Percentiles rank a stretch among this genome's conserved stretches.
These are phyloP conservation scores for Lodderomyces theae DNA, from an alignment of 1,139 yeast species.

Conservation along the genomic window DNA sequence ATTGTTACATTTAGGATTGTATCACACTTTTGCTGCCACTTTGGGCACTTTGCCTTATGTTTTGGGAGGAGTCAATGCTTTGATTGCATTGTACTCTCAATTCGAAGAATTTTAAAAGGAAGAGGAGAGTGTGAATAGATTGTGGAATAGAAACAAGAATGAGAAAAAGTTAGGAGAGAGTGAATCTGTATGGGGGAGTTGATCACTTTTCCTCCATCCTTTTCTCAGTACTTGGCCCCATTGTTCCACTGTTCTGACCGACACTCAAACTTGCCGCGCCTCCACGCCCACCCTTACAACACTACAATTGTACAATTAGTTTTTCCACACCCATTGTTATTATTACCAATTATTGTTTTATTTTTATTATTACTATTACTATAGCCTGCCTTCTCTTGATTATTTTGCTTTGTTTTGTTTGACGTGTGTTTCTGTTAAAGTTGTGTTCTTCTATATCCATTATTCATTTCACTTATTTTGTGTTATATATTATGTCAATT, in stretches of 20 bases:
- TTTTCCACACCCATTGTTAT: background rate
- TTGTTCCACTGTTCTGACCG: too few relatives aligned
- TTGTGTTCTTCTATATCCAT: background rate
- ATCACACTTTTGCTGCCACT: constrained; percentile 28
- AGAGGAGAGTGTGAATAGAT: too few relatives aligned
- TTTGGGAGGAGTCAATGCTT: constrained; percentile 47
- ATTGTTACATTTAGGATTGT: constrained; percentile 38
- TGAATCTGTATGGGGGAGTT: too few relatives aligned
- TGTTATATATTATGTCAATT: background rate
- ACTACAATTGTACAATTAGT: too few relatives aligned
- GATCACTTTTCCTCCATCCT: too few relatives aligned
- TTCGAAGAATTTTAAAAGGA: constrained; percentile 35
- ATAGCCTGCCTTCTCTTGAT: too few relatives aligned
- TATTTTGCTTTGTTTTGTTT: background rate
- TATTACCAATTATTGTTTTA: background rate
- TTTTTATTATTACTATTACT: background rate
- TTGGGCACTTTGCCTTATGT: constrained; percentile 52
- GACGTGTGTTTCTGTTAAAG: background rate
- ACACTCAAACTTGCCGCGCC: too few relatives aligned
- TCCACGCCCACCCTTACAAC: too few relatives aligned
- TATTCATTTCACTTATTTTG: constrained; percentile 1
- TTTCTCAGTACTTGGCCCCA: too few relatives aligned
- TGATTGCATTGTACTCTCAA: constrained; percentile 52
- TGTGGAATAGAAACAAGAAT: too few relatives aligned
- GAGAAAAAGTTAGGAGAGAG: too few relatives aligned